Conservation (phyloP, 106 monocot genomes). For the Phalaenopsis equestris region DNA sequence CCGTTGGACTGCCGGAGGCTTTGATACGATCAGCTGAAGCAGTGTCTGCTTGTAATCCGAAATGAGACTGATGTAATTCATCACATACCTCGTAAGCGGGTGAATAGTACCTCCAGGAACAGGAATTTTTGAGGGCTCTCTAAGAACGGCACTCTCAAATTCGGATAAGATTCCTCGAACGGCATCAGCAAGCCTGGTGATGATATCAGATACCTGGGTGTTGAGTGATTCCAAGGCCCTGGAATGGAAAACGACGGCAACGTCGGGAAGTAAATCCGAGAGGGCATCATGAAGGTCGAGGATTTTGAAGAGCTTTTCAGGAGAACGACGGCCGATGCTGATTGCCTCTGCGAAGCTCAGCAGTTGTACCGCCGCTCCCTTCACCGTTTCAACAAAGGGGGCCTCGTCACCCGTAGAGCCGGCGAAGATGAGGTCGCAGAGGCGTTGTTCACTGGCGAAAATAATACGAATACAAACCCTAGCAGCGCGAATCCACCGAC, state of each 20-base stretch:
- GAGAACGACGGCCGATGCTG: constrained; percentile 54
- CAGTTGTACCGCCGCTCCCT: constrained; percentile 47
- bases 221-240: constrained; percentile 40
- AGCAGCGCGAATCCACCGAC: constrained; percentile 82
- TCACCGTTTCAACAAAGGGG: constrained; percentile 53
- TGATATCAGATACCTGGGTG: constrained; percentile 53
- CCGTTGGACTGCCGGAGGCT: constrained; percentile 22
- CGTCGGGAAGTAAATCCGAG: constrained; percentile 46
- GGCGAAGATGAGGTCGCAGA: constrained; percentile 38
- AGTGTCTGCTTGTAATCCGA: constrained; percentile 79
- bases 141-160: constrained; percentile 82
- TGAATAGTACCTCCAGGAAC: constrained; percentile 89
- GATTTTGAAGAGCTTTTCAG: constrained; percentile 77
- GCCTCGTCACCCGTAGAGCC: constrained; percentile 23
- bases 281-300: constrained; percentile 62
- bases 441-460: constrained; percentile 58
- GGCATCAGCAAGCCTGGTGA: constrained; percentile 69
- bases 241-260: constrained; percentile 36
- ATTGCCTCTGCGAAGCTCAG: constrained; percentile 65
- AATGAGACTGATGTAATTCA: constrained; percentile 82
- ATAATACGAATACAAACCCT: constrained; percentile 45
- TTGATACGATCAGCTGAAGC: constrained; percentile 45
- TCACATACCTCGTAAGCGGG: constrained; percentile 87
- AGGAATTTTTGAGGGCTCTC: constrained; percentile 45
- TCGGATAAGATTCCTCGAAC: constrained; percentile 83